Base-by-base conservation (phyloP, 495 filamentous ascomycete species). In the Pseudoneurospora amorphoporcata region DNA sequence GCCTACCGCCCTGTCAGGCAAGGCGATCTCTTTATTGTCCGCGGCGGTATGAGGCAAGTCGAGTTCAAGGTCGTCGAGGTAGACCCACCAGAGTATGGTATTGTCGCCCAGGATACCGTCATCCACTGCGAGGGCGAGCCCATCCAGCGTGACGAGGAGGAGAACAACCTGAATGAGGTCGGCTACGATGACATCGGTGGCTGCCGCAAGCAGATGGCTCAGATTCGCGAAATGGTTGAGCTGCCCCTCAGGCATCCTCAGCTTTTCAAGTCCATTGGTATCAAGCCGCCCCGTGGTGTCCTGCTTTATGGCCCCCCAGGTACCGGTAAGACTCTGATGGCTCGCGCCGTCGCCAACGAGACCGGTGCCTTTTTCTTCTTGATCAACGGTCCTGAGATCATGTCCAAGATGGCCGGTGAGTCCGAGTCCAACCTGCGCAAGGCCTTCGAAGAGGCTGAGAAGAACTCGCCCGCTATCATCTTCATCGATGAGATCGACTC, bases 401-500 rank as follows among this genome's bases (percentile, higher is more conserved):
- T 98, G 95, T 97, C 94, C 65, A 98, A 98, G 88, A 98, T 98
- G 95, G 95, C 95, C 41, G 95, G 95, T 87, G 95, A 98, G 81
- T 98, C 95, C 69, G 95, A 98, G 82, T 97, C 94, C 58, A 99
- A 99, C 82, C 83, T 99, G 68, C 90, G 95, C 76, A 98, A 98
- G 84, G 95, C 95, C 14, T 99, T 99, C 77, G 95, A 99, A 81
- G 95, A 99, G 86, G 95, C 95, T 41, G 95, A 99, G 87, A 99
- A 99, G 90, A 98, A 99, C 84, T 97, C 95, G 1, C 95, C 95
- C 8, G 94, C 95, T 43, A 98, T 99, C 81, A 99, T 99, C 84
- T 99, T 99, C 88, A 99, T 99, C 76, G 95, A 99, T 79, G 95
- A 99, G 80, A 98, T 99, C 81, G 95, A 99, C 77, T 97, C 95